Base-by-base conservation (phyloP, 139 green algal species). In the Chlamydomonas sp. region DNA sequence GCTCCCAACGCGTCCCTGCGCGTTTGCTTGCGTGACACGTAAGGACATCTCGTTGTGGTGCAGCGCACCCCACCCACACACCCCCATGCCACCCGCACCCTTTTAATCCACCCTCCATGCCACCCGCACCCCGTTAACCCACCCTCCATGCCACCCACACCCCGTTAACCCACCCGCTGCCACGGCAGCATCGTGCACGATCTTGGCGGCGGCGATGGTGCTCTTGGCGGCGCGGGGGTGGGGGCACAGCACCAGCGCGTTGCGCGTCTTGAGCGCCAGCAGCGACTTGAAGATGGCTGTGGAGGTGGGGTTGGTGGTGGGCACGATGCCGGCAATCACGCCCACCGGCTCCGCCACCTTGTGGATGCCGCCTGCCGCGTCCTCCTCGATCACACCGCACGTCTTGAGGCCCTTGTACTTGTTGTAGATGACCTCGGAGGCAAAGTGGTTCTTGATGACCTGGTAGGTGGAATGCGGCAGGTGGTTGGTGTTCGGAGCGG, bases 321-420 rank as follows among this genome's bases (percentile, higher is more conserved):
- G 94, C 69, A 96, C 94, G 68, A 96, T 94, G 63, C 94, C 91
- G 61, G 90, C 93, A 6, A 95, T 82, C 5, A 95, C 92, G 17
- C 93, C 93, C 2, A 95, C 81, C 12, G 93, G 93, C 92, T 95
- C 93, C 16, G 93, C 93, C 10, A 96, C 75, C 88, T 92, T 94
- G 77, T 79, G 81, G 9, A 95, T 89, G 31, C 92, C 93, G 77
- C 79, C 92, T 0, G 81, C 77, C 0, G 57, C 5, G 67, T 95
- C 91, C 84, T 91, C 76, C 88, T 96, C 94, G 15, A 96, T 91
- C 5, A 96, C 84, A 60, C 91, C 94, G 77, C 93, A 95, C 5
- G 94, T 96, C 92, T 96, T 96, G 3, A 78, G 15, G 85, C 96
- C 74, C 94, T 96, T 96, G 88, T 95, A 96, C 90, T 96, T 97